Conservation (phyloP, 192 early-diverging fungal genomes). For the Kickxella alabastrina region DNA sequence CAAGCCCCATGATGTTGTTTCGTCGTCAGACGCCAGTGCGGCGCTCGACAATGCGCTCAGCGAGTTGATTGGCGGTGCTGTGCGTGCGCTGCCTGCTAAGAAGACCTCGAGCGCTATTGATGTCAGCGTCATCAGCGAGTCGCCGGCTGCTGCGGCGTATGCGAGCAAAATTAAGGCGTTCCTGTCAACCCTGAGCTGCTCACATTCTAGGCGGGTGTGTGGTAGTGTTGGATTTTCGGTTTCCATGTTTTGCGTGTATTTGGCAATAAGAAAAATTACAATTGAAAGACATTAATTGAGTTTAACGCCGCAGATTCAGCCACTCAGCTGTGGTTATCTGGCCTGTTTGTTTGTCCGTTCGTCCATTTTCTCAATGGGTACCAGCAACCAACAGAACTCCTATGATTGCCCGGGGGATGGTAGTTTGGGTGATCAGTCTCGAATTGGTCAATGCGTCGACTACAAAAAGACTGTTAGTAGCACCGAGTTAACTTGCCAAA, state of each 20-base stretch:
- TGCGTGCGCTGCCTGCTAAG: not conserved
- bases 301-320: no score
- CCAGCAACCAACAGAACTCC: no score
- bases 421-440: no score
- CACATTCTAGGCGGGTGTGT: slow-evolving; percentile 12
- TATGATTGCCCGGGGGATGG: no score
- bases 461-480: no score
- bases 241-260: not conserved
- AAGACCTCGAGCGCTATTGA: slow-evolving; percentile 11
- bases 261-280: slow-evolving; percentile 1
- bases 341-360: no score
- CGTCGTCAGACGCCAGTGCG: slow-evolving; percentile 15
- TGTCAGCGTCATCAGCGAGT: slow-evolving; percentile 24
- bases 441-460: no score
- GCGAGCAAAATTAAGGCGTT: slow-evolving; percentile 37
- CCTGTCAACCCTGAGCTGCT: slow-evolving; percentile 42
- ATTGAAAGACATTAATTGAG: no score
- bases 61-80: slow-evolving; percentile 22
- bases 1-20: slow-evolving; percentile 23
- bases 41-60: slow-evolving; percentile 31
- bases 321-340: no score
- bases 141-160: slow-evolving; percentile 20
- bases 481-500: no score
- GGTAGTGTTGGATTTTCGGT: not conserved
- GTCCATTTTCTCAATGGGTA: no score